Base-by-base conservation (phyloP, 2,329 filamentous ascomycete genomes). In the Ophiostoma sp. region DNA sequence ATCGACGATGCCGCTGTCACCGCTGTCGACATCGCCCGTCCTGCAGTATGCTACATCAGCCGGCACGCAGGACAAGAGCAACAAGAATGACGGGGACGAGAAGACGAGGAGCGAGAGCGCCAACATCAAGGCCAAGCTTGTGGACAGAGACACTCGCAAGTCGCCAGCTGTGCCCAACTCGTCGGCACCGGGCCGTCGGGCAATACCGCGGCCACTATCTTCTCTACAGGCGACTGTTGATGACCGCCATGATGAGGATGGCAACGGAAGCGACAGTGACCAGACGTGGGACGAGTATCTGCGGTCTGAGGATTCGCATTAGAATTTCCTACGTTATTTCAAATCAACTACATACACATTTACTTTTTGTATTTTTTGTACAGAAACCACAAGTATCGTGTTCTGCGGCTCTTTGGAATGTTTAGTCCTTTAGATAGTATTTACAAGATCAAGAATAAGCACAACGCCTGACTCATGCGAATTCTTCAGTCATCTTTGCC, bases 231-330 rank as follows among this genome's bases (percentile, higher is more conserved):
- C 44, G 27, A 33, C 41, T 11, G 62, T 65, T 15, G 62, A 67
- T 17, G 27, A 33, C 36, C 36, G 54, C 4, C 15, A 1, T 13
- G 67, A 60, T 5, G 13, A 52, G 11, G 57, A 69, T 11, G 70
- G 57, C 27, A 15, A 33, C 7, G 60, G 65, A 10, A 69, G 57
- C 20, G 69, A 62, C 2, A 71, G 70, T 41, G 64, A 70, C 27
- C 68, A 72, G 67, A 73, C 71, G 10, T 72, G 72, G 72, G 68
- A 68, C 35, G 73, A 74, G 4, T 73, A 68, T 27, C 64, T 72
- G 27, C 48, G 67, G 7, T 10, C 67, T 27, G 27, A 39, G 10
- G 35, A 60, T 41, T 39, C 23, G 4, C 35, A 36, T 15, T 31
- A 39, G 11, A 31, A 17, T 54, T 67, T 36, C 20, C 54, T 36